A percentile compares a stretch with the other conserved stretches of the same genome.
These are phyloP conservation scores for Nigrospora oryzae DNA, from an alignment of 2,329 filamentous ascomycete species.

Conservation along the genomic window DNA sequence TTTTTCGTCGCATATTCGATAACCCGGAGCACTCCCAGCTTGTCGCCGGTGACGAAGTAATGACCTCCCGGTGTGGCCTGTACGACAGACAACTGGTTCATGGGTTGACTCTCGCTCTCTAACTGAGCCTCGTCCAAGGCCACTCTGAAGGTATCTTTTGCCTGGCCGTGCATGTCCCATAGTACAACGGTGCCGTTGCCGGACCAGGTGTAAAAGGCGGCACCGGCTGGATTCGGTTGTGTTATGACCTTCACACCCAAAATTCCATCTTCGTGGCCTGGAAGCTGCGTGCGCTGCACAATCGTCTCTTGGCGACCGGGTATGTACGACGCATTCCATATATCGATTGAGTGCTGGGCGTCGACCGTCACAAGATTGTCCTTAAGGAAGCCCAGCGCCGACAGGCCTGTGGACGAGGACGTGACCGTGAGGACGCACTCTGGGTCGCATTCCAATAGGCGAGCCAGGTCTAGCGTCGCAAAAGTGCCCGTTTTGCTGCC, in stretches of 20 bases:
- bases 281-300: conserved; percentile 43
- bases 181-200: conserved; percentile 71
- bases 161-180: conserved; percentile 69
- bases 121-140: conserved; percentile 55
- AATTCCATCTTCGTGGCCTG: conserved; percentile 56
- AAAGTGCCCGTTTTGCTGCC: conserved; percentile 58
- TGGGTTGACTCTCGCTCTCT: conserved; percentile 39
- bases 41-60: conserved; percentile 76
- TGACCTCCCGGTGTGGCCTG: conserved; percentile 52
- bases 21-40: conserved; percentile 70
- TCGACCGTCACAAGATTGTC: conserved; percentile 69
- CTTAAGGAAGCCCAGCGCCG: conserved; percentile 61
- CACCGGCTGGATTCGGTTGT: conserved; percentile 49
- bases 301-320: conserved; percentile 28
- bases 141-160: conserved; percentile 56
- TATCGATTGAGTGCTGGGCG: conserved; percentile 64
- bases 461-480: conserved; percentile 40
- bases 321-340: conserved; percentile 43
- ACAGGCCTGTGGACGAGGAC: conserved; percentile 36
- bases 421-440: conserved; percentile 29
- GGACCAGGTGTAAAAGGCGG: conserved; percentile 86
- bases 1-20: conserved; percentile 54
- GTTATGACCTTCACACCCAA: conserved; percentile 64
- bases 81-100: conserved; percentile 53
- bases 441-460: conserved; percentile 32